Percentiles rank a stretch among this genome's conserved stretches.
Evolutionary conservation across 2,329 filamentous ascomycete species (phyloP).

Genomic region (Metarhizium humberi): DNA sequence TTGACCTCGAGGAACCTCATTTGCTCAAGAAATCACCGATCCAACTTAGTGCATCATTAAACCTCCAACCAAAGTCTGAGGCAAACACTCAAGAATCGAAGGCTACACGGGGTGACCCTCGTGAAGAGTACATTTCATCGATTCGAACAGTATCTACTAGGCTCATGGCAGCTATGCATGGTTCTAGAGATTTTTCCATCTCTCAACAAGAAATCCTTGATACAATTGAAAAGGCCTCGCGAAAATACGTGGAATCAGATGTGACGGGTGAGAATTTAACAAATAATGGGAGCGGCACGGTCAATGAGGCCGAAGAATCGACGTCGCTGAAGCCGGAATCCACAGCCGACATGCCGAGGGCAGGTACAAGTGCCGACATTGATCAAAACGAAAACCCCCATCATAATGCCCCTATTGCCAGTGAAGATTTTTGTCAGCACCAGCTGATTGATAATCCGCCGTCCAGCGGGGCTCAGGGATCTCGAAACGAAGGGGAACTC

Average conservation of each 20-base stretch:
- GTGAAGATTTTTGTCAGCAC: background rate
- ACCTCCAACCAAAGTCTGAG: conserved; percentile 8
- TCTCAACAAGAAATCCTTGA: conserved; percentile 39
- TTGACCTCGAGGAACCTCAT: conserved; percentile 35
- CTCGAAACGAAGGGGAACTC: conserved; percentile 12
- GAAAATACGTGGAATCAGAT: conserved; percentile 35
- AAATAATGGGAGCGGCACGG: background rate
- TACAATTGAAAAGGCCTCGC: conserved; percentile 40
- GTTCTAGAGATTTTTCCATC: conserved; percentile 21
- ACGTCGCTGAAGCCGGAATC: background rate
- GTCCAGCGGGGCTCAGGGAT: background rate
- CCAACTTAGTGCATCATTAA: conserved; percentile 13
- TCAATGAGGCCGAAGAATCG: background rate
- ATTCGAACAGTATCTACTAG: conserved; percentile 32
- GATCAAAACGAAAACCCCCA: background rate
- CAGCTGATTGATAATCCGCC: background rate
- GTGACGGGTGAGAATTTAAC: background rate
- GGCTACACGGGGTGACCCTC: conserved; percentile 13
- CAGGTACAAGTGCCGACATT: no score
- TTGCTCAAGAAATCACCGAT: conserved; percentile 25
- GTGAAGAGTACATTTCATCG: conserved; percentile 19
- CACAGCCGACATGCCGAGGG: background rate
- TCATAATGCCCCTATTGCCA: background rate
- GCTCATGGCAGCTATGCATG: conserved; percentile 32
- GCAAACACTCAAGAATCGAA: conserved; percentile 13